A percentile compares a stretch with the other conserved stretches of the same genome.
Conservation (phyloP, 495 filamentous ascomycete species). For the Talaromyces ruber region DNA sequence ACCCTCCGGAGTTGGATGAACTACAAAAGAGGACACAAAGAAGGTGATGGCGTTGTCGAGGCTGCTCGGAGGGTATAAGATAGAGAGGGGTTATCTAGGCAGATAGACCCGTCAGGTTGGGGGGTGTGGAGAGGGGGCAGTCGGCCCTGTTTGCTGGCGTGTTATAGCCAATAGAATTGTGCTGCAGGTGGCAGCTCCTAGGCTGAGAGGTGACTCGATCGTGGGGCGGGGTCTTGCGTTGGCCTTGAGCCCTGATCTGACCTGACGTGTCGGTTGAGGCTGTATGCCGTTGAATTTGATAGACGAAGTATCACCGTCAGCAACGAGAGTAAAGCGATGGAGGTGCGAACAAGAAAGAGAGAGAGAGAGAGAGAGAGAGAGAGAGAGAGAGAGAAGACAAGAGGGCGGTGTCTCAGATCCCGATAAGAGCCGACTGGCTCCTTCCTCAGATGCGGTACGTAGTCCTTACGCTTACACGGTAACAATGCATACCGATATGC, state of each 20-base stretch:
- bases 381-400: not conserved
- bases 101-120: not conserved
- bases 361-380: conserved; percentile 11
- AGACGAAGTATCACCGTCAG: not conserved
- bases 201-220: not conserved
- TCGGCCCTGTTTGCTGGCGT: not conserved
- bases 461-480: not conserved
- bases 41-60: not conserved
- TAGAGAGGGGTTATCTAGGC: conserved; percentile 4
- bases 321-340: not conserved
- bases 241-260: not conserved
- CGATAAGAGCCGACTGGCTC: not conserved
- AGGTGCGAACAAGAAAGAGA: conserved; percentile 22
- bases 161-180: not conserved
- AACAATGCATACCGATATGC: not conserved
- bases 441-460: not conserved
- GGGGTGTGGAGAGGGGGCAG: not conserved
- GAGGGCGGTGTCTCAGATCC: conserved; percentile 5
- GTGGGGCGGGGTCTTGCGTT: not conserved
- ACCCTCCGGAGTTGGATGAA: not conserved
- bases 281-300: not conserved
- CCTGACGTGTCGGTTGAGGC: not conserved
- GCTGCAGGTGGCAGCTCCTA: not conserved
- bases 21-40: not conserved
- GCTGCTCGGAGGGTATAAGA: not conserved